Evolutionary conservation across 2,329 filamentous ascomycete genomes (phyloP).

Genomic region (Chlorencoelia australis): DNA sequence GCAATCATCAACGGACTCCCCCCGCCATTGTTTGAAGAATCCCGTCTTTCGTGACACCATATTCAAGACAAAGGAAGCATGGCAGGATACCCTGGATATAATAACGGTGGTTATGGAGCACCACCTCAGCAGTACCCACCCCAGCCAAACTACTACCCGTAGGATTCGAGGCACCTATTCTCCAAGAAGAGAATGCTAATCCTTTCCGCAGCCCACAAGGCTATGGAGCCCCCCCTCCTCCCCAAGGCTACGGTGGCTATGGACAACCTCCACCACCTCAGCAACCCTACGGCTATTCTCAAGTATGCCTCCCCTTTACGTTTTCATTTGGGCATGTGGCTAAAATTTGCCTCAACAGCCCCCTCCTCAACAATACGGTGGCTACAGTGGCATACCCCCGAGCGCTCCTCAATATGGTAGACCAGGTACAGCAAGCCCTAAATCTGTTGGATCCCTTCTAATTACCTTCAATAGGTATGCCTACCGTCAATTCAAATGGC

Average conservation of each 20-base stretch:
- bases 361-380: slow-evolving; percentile 39
- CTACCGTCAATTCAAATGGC: slow-evolving; percentile 39
- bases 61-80: slow-evolving; percentile 35
- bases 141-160: slow-evolving; percentile 42
- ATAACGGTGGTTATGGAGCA: slow-evolving; percentile 36
- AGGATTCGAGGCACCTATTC: slow-evolving; percentile 25
- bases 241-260: slow-evolving; percentile 36
- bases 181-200: slow-evolving; percentile 21
- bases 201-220: slow-evolving; percentile 19
- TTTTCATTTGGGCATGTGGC: background rate
- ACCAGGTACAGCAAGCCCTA: slow-evolving; percentile 33
- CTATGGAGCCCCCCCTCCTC: slow-evolving; percentile 25
- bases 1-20: no score
- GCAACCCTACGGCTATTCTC: slow-evolving; percentile 27
- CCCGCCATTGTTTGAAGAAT: no score
- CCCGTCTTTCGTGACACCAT: no score
- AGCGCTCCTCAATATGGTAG: slow-evolving; percentile 38
- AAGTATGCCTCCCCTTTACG: slow-evolving; percentile 13
- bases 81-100: slow-evolving; percentile 53
- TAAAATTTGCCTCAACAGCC: slow-evolving; percentile 15
- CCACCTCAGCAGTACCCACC: slow-evolving; percentile 30
- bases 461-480: slow-evolving; percentile 28
- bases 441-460: background rate
- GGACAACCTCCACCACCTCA: slow-evolving; percentile 38
- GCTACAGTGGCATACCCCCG: slow-evolving; percentile 27